Conservation (phyloP, 2,329 filamentous ascomycete genomes). For the Alternaria hordeiaustralica region DNA sequence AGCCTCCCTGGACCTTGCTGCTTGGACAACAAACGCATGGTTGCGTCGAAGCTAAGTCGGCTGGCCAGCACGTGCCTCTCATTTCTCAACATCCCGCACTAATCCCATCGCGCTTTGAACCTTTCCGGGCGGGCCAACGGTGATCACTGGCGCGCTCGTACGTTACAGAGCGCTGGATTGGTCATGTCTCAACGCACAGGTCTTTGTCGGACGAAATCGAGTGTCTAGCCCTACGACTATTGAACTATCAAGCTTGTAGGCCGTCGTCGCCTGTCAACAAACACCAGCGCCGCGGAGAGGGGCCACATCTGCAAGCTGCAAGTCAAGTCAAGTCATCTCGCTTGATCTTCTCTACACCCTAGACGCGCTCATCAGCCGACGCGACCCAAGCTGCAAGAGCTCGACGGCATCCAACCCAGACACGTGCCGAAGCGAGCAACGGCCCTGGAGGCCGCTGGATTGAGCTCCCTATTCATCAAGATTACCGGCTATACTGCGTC, state of each 20-base stretch:
- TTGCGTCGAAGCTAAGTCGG: not conserved
- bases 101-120: not conserved
- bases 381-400: constrained; percentile 12
- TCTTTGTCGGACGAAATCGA: constrained; percentile 17
- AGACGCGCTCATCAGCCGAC: constrained; percentile 12
- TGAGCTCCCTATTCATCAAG: constrained; percentile 1
- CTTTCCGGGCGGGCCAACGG: constrained; percentile 9
- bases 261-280: not conserved
- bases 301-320: constrained; percentile 7
- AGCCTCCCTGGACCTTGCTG: constrained; percentile 6
- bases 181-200: constrained; percentile 35
- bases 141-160: constrained; percentile 12
- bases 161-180: constrained; percentile 21
- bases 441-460: constrained; percentile 4
- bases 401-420: constrained; percentile 3
- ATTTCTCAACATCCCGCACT: constrained; percentile 10
- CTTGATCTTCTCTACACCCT: constrained; percentile 2
- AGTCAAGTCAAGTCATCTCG: constrained; percentile 5
- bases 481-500: constrained; percentile 25
- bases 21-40: not conserved
- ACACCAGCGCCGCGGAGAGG: constrained; percentile 4
- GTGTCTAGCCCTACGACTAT: constrained; percentile 18
- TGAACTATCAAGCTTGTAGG: constrained; percentile 18
- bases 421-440: constrained; percentile 11
- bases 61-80: not conserved